Evolutionary conservation across 2,329 filamentous ascomycete genomes (phyloP), one percentile per base, ranked within the genome.

Genomic region (Penicillium hesseltinei): DNA sequence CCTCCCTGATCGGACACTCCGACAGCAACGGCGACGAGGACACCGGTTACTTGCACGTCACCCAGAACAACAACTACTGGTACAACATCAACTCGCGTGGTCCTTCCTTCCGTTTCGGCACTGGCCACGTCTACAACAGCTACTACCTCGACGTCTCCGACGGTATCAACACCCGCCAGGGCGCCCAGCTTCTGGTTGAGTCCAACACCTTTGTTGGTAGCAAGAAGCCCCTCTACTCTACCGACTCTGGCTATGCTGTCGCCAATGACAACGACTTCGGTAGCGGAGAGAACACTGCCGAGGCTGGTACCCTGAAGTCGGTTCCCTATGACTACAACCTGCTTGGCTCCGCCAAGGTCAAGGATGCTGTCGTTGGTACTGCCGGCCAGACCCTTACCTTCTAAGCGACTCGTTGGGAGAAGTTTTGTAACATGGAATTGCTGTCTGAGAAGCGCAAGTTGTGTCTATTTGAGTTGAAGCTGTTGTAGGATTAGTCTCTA

Each of bases 61-160:
- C 87, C 55, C 87, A 86, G 71, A 80, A 81, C 75, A 83, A 88
- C 79, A 89, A 89, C 81, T 78, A 83, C 78, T 88, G 80, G 80
- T 67, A 69, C 63, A 87, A 88, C 77, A 73, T 88, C 69, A 85
- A 87, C 79, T 86, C 82, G 8, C 86, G 87, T 54, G 77, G 75
- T 0, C 87, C 87, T 5, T 84, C 81, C 4, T 70, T 88, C 70
- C 85, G 86, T 63, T 89, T 89, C 75, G 87, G 86, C 29, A 88
- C 83, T 42, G 84, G 77, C 11, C 87, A 89, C 74, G 69, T 84
- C 64, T 84, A 80, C 77, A 86, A 84, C 78, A 80, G 71, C 68
- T 78, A 77, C 71, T 80, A 73, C 69, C 71, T 73, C 63, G 65
- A 79, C 62, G 69, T 75, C 49, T 75, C 72, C 44, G 80, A 81